Conservation (phyloP, 2,329 filamentous ascomycete genomes). For the Curvularia sp. region DNA sequence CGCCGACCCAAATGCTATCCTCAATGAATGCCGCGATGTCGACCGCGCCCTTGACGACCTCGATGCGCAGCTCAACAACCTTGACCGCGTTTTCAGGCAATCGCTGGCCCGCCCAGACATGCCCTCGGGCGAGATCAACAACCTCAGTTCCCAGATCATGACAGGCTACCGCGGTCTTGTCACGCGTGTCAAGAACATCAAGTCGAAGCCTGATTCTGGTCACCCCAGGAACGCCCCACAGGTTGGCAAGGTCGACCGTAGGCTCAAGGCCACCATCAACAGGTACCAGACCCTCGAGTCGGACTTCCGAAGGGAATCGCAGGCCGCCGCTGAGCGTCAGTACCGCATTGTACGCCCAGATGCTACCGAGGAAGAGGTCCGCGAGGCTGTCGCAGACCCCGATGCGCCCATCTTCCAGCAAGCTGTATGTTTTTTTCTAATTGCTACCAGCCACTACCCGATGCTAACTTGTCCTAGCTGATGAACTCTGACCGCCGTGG, state of each 20-base stretch:
- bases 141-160: slow-evolving; percentile 80
- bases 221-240: slow-evolving; percentile 78
- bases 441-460: background rate
- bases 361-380: slow-evolving; percentile 78
- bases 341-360: slow-evolving; percentile 89
- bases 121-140: slow-evolving; percentile 73
- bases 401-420: slow-evolving; percentile 86
- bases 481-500: slow-evolving; percentile 81
- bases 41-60: slow-evolving; percentile 78
- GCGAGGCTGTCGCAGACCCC: slow-evolving; percentile 75
- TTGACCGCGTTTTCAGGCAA: slow-evolving; percentile 73
- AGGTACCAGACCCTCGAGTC: slow-evolving; percentile 82
- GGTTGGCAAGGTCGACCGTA: slow-evolving; percentile 79
- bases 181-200: slow-evolving; percentile 79
- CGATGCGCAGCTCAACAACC: slow-evolving; percentile 72
- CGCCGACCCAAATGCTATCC: slow-evolving; percentile 72
- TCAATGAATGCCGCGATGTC: slow-evolving; percentile 85
- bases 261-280: slow-evolving; percentile 80
- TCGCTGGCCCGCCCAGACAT: slow-evolving; percentile 78
- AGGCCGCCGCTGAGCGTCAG: slow-evolving; percentile 85
- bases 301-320: slow-evolving; percentile 78
- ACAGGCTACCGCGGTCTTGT: slow-evolving; percentile 79
- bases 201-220: slow-evolving; percentile 78
- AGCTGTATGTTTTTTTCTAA: slow-evolving; percentile 58
- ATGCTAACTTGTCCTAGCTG: slow-evolving; percentile 57